Conservation (phyloP, 306 rosid species). For the Erythrophleum fordii region DNA sequence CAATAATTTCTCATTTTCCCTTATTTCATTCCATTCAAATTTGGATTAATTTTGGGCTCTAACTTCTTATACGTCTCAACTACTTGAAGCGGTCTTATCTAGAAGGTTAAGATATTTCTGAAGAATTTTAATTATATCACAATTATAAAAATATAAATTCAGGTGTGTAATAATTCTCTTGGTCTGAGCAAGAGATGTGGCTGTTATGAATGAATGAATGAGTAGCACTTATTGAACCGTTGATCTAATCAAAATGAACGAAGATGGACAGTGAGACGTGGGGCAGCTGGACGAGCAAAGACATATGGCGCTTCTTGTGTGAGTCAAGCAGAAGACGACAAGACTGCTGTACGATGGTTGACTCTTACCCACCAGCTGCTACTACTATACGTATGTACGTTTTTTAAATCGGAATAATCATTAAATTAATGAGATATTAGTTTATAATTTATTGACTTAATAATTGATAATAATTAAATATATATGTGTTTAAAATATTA, state of each 20-base stretch:
- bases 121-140: too few relatives aligned
- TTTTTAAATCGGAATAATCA: too few relatives aligned
- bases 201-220: slow-evolving; percentile 20
- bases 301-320: not conserved
- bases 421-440: too few relatives aligned
- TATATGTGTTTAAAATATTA: too few relatives aligned
- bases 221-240: slow-evolving; percentile 38
- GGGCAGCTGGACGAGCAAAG: not conserved
- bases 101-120: too few relatives aligned
- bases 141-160: not conserved
- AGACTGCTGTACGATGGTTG: slow-evolving; percentile 40
- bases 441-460: too few relatives aligned
- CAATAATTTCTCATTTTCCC: too few relatives aligned
- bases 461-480: too few relatives aligned
- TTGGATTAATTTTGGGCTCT: too few relatives aligned
- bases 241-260: not conserved
- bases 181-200: not conserved
- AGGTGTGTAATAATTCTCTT: not conserved
- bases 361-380: slow-evolving; percentile 18
- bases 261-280: slow-evolving; percentile 35
- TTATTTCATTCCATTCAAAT: too few relatives aligned
- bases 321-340: not conserved
- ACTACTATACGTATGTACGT: not conserved
- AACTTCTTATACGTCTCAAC: too few relatives aligned
- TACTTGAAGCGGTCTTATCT: too few relatives aligned